These are phyloP conservation scores for Diaporthe ampelina DNA, from an alignment of 2,329 filamentous ascomycete genomes.

Conservation along the genomic window DNA sequence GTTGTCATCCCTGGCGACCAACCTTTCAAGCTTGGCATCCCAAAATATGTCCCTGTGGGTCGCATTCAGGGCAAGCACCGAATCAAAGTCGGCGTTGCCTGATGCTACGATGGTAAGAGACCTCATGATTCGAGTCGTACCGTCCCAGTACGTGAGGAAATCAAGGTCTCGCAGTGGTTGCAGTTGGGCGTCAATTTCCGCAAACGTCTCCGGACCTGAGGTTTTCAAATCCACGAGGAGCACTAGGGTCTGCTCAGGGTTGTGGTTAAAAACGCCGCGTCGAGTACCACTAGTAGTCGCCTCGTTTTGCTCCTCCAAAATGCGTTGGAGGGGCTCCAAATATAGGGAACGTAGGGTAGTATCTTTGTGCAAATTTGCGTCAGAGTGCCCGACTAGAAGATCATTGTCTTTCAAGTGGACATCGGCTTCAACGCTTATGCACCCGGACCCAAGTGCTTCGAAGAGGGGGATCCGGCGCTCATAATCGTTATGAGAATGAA, in stretches of 20 bases:
- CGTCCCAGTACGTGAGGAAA: slow-evolving; percentile 24
- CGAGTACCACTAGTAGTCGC: background rate
- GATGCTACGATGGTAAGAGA: slow-evolving; percentile 25
- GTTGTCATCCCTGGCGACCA: background rate
- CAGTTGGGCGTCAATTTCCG: slow-evolving; percentile 2
- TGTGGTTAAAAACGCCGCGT: slow-evolving; percentile 11
- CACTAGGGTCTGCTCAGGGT: slow-evolving; percentile 13
- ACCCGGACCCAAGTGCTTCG: slow-evolving; percentile 23
- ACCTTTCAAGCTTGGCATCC: slow-evolving; percentile 10
- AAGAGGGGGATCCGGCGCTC: slow-evolving; percentile 23
- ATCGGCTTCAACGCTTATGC: slow-evolving; percentile 32
- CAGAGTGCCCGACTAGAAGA: slow-evolving; percentile 17
- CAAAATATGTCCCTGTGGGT: slow-evolving; percentile 30
- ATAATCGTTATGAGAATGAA: slow-evolving; percentile 26
- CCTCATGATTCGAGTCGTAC: slow-evolving; percentile 14
- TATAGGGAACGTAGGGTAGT: slow-evolving; percentile 15
- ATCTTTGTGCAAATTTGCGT: slow-evolving; percentile 6
- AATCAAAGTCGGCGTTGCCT: slow-evolving; percentile 11
- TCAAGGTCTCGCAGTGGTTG: slow-evolving; percentile 21
- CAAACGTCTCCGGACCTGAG: slow-evolving; percentile 5
- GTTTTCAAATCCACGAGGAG: slow-evolving; percentile 32
- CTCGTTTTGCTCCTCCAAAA: slow-evolving; percentile 11
- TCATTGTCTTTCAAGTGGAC: slow-evolving; percentile 24
- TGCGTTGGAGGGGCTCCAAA: slow-evolving; percentile 10
- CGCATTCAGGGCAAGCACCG: slow-evolving; percentile 18